Base-by-base conservation (phyloP, 2,329 filamentous ascomycete genomes). In the Hortaea werneckii region DNA sequence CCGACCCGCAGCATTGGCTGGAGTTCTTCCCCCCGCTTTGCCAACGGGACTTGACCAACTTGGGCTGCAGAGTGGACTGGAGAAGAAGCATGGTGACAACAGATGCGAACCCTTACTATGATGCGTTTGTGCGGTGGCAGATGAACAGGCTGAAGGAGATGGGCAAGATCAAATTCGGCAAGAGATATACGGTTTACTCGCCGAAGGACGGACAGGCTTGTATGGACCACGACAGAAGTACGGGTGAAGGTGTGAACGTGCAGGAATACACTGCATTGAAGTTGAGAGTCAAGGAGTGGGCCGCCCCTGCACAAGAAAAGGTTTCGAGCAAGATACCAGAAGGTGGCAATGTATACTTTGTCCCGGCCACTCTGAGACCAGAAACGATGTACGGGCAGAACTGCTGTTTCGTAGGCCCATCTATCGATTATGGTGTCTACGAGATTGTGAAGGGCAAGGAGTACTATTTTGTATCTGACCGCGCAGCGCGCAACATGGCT, bases 371-470 rank as follows among this genome's bases (percentile, higher is more conserved):
- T 45, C 77, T 98, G 50, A 78, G 92, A 51, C 87, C 92, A 2
- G 92, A 98, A 74, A 98, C 92, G 32, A 96, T 98, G 90, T 98
- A 96, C 64, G 94, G 94, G 37, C 92, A 96, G 68, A 94, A 82
- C 4, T 94, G 87, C 70, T 95, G 89, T 65, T 98, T 96, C 58
- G 87, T 98, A 41, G 87, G 88, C 3, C 90, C 92, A 7, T 85
- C 84, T 62, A 84, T 96, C 60, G 79, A 75, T 39, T 98, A 98
- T 60, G 90, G 90, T 42, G 71, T 98, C 52, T 95, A 87, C 75
- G 85, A 87, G 66, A 79, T 80, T 40, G 59, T 62, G 29, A 61
- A 63, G 52, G 70, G 69, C 32, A 66, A 62, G 53, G 85, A 94
- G 56, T 95, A 87, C 69, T 92, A 82, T 61, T 75, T 96, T 49